These are phyloP conservation scores for Nicotiana tomentosiformis DNA, from an alignment of 257 asterid species.

Conservation along the genomic window DNA sequence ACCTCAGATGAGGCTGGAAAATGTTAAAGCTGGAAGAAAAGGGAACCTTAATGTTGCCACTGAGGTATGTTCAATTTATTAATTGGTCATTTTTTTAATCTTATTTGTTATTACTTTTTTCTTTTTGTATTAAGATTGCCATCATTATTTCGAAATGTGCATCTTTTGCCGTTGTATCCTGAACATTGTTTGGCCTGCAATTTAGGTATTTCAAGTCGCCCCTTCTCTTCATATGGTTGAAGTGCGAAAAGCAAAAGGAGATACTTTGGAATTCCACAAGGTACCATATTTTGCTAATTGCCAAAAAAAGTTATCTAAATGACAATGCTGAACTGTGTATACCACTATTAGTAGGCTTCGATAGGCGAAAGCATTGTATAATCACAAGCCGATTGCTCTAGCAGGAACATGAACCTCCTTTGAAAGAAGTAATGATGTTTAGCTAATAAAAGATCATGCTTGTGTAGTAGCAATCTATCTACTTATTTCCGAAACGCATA, in stretches of 20 bases:
- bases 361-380: too few relatives aligned
- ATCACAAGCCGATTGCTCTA: too few relatives aligned
- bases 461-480: neutral
- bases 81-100: neutral
- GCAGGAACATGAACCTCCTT: too few relatives aligned
- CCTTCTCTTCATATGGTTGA: slow-evolving; percentile 61
- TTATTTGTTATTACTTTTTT: neutral
- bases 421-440: neutral
- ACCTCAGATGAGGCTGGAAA: slow-evolving; percentile 82
- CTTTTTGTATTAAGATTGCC: neutral
- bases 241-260: slow-evolving; percentile 55
- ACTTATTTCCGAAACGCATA: neutral
- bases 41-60: slow-evolving; percentile 89
- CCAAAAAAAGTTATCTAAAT: neutral
- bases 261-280: slow-evolving; percentile 68
- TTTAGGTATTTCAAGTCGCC: slow-evolving; percentile 61
- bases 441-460: neutral
- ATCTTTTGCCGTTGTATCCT: neutral
- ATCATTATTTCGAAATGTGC: neutral
- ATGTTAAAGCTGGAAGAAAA: slow-evolving; percentile 80
- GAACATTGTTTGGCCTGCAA: neutral
- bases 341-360: too few relatives aligned
- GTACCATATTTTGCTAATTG: slow-evolving; percentile 20
- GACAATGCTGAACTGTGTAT: neutral
- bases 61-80: slow-evolving; percentile 41